phyloP scores from a whole-genome alignment of 352 stramenopile genomes.

The Lagenidium giganteum region DNA sequence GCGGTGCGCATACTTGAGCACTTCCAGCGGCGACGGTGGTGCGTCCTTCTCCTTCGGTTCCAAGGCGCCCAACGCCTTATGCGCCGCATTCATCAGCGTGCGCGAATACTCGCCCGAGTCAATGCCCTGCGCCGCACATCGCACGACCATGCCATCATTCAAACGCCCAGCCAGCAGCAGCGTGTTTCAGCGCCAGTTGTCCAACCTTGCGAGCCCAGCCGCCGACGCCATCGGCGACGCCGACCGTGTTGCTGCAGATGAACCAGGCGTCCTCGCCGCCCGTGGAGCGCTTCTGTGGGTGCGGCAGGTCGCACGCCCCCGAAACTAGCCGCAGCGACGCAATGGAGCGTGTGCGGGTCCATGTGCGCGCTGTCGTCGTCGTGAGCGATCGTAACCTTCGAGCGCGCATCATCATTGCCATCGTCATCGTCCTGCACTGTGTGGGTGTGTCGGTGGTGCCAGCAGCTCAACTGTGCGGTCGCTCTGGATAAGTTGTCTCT shows the following conservation, averaged over 20 bases:
- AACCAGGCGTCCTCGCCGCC: conserved; percentile 86
- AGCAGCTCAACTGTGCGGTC: no score
- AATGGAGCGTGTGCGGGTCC: conserved; percentile 15
- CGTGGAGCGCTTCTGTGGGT: conserved; percentile 79
- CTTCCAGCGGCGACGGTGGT: conserved; percentile 49
- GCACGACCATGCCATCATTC: neutral
- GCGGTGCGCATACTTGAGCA: conserved; percentile 64
- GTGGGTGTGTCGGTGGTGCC: no score
- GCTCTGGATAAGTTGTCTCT: no score
- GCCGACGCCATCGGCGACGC: conserved; percentile 83
- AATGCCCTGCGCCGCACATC: conserved; percentile 39
- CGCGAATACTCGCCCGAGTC: conserved; percentile 87
- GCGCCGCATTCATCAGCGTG: conserved; percentile 62
- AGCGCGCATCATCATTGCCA: conserved; percentile 5
- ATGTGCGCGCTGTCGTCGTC: no score
- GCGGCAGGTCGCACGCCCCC: conserved; percentile 67
- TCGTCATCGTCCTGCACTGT: no score
- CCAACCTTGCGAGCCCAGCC: conserved; percentile 86
- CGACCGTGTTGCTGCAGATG: conserved; percentile 65
- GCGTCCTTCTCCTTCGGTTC: conserved; percentile 13
- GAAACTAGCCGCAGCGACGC: conserved; percentile 45
- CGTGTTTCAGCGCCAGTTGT: neutral
- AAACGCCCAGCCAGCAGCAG: neutral
- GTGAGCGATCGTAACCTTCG: no score
- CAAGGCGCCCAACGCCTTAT: conserved; percentile 18